These are phyloP conservation scores for Umbilicus rupestris DNA, from an alignment of 164 flowering plant genomes.

Conservation along the genomic window DNA sequence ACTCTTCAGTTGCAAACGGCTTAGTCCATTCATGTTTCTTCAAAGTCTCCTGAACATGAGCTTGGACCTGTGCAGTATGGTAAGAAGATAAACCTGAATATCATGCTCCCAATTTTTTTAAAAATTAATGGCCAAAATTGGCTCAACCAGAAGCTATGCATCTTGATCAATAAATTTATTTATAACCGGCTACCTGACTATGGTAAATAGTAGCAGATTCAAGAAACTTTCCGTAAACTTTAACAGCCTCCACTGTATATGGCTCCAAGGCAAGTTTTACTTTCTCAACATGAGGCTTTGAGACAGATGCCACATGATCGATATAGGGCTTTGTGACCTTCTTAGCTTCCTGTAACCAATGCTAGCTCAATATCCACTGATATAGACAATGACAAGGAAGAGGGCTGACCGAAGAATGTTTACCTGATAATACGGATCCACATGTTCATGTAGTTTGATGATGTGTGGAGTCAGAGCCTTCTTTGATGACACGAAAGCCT, in stretches of 20 bases:
- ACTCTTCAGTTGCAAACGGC: constrained; percentile 67
- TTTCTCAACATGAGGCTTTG: constrained; percentile 82
- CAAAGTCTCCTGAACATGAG: constrained; percentile 33
- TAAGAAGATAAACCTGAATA: background rate
- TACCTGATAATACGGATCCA: constrained; percentile 79
- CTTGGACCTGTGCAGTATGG: constrained; percentile 37
- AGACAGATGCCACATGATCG: constrained; percentile 28
- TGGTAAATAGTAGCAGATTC: constrained; percentile 62
- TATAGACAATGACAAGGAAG: background rate
- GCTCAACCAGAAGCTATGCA: background rate
- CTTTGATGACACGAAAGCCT: constrained; percentile 62
- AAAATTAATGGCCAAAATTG: background rate
- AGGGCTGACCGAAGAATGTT: background rate
- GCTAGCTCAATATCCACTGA: background rate
- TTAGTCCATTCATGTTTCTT: constrained; percentile 55
- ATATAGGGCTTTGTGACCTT: constrained; percentile 68
- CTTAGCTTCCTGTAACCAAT: constrained; percentile 51
- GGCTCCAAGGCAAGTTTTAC: constrained; percentile 53
- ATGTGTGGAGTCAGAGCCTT: constrained; percentile 49
- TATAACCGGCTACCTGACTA: constrained; percentile 33
- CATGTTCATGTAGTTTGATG: constrained; percentile 46
- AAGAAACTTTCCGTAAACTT: constrained; percentile 46
- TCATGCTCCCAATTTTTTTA: background rate
- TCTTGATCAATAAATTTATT: background rate
- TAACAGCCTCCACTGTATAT: constrained; percentile 47